Conservation (phyloP, 768 basidiomycete genomes). For the Pleurotus djamor region DNA sequence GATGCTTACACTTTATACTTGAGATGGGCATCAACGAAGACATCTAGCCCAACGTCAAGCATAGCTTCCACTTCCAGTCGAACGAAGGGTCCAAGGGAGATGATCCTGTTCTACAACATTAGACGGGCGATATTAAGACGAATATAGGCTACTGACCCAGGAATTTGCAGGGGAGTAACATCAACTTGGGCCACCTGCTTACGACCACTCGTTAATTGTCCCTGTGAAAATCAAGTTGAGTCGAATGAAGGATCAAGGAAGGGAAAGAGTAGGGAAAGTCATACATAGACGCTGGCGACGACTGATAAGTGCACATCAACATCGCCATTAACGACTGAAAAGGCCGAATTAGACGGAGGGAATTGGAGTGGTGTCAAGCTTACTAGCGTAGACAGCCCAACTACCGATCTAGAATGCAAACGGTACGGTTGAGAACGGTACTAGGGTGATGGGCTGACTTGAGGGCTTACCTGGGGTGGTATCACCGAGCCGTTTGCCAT, state of each 20-base stretch:
- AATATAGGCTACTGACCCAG: background rate
- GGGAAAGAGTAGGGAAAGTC: background rate
- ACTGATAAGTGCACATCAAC: background rate
- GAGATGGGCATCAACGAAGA: too few relatives aligned
- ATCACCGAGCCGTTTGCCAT: background rate
- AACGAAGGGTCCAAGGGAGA: too few relatives aligned
- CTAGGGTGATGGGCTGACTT: background rate
- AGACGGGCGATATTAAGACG: too few relatives aligned
- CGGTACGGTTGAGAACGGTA: background rate
- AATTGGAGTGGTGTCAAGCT: background rate
- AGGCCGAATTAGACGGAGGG: too few relatives aligned
- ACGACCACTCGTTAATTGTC: background rate
- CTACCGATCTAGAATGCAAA: background rate
- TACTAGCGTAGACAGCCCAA: background rate
- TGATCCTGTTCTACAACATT: too few relatives aligned
- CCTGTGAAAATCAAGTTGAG: background rate
- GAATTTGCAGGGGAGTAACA: background rate
- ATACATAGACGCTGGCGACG: background rate
- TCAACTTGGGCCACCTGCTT: background rate
- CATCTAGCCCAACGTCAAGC: too few relatives aligned
- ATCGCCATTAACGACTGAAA: background rate
- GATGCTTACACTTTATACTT: too few relatives aligned
- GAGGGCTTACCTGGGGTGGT: background rate
- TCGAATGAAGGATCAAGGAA: too few relatives aligned
- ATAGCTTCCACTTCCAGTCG: too few relatives aligned